phyloP scores from a whole-genome alignment of 805 yeast genomes.

The Saturnispora sanitii region DNA sequence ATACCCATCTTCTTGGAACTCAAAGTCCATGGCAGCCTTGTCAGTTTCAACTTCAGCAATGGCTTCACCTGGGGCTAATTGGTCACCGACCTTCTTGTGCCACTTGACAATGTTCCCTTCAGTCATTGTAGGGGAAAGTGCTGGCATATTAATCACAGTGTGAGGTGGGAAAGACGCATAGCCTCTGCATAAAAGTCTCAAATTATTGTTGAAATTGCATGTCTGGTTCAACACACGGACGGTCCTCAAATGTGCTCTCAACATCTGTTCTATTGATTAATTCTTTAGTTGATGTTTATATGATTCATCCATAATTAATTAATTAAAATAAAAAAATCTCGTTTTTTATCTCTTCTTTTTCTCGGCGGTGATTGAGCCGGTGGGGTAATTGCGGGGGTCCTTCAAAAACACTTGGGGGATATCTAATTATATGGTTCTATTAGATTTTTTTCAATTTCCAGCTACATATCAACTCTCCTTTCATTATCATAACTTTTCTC shows the following conservation, averaged over 20 bases:
- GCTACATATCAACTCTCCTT: no score
- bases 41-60: slow-evolving; percentile 97
- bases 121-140: slow-evolving; percentile 98
- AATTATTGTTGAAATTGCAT: no score
- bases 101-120: slow-evolving; percentile 87
- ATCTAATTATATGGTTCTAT: not conserved
- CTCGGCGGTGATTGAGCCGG: not conserved
- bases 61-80: slow-evolving; percentile 83
- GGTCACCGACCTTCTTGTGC: slow-evolving; percentile 86
- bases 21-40: slow-evolving; percentile 96
- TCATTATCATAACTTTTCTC: no score
- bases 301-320: not conserved
- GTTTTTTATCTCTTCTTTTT: no score
- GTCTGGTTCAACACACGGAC: not conserved
- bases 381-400: not conserved
- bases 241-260: slow-evolving; percentile 2
- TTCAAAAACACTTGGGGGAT: no score
- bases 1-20: slow-evolving; percentile 94
- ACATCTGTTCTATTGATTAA: not conserved
- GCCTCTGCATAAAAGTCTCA: not conserved
- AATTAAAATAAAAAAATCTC: no score
- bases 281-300: not conserved
- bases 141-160: slow-evolving; percentile 93
- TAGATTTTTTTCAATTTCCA: no score
- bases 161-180: slow-evolving; percentile 38